phyloP scores from a whole-genome alignment of 306 rosid genomes.

The Benincasa hispida region DNA sequence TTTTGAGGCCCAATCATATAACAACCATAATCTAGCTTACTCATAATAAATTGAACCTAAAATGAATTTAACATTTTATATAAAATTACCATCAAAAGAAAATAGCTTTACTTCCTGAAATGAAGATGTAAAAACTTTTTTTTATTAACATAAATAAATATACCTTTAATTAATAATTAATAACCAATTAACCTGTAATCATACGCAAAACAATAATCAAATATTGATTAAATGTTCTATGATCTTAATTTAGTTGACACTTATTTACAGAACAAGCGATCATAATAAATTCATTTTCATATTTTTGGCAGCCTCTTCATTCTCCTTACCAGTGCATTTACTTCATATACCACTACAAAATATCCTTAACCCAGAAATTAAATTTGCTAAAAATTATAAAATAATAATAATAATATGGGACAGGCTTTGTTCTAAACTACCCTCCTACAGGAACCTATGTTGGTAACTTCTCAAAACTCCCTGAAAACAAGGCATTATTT shows the following conservation, averaged over 20 bases:
- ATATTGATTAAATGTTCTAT: neutral
- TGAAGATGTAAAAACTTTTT: neutral
- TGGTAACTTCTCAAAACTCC: neutral
- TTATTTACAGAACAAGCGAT: neutral
- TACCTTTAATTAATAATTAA: neutral
- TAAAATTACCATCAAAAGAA: neutral
- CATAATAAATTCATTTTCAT: slow-evolving; percentile 3
- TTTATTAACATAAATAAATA: neutral
- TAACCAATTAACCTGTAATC: neutral
- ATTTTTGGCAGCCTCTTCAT: neutral
- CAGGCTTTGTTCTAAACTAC: too few species aligned
- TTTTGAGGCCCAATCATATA: too few species aligned
- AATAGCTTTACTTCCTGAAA: neutral
- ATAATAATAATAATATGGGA: neutral
- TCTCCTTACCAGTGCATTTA: neutral
- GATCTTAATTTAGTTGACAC: neutral
- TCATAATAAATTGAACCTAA: too few species aligned
- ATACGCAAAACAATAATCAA: neutral
- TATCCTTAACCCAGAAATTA: neutral
- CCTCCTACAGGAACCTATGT: neutral
- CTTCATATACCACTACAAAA: neutral
- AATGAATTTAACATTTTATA: neutral
- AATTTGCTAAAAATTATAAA: neutral
- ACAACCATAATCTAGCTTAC: too few species aligned
- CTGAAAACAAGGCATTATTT: neutral